phyloP scores from a whole-genome alignment of 805 yeast genomes.

The Ogataea degrootiae region DNA sequence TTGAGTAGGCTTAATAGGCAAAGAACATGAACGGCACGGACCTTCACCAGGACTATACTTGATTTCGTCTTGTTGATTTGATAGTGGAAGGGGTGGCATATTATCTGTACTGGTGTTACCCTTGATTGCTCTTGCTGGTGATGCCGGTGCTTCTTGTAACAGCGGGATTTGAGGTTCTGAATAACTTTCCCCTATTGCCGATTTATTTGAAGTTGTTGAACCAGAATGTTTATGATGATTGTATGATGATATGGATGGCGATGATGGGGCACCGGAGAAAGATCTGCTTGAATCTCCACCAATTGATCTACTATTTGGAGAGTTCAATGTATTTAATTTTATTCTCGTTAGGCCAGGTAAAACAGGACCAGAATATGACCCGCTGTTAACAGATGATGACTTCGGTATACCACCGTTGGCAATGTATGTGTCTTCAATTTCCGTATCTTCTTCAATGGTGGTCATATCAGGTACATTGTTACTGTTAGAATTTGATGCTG shows the following conservation, averaged over 20 bases:
- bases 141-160: neutral
- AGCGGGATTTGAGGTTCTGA: neutral
- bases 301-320: slow-evolving; percentile 6
- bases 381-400: neutral
- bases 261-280: no score
- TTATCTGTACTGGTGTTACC: neutral
- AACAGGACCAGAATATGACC: no score
- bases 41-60: slow-evolving; percentile 60
- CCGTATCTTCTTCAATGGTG: slow-evolving; percentile 32
- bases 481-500: neutral
- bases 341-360: slow-evolving; percentile 17
- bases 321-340: slow-evolving; percentile 15
- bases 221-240: no score
- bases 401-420: neutral
- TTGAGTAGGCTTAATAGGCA: slow-evolving; percentile 40
- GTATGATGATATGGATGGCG: no score
- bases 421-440: slow-evolving; percentile 20
- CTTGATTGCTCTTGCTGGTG: neutral
- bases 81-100: neutral
- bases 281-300: no score
- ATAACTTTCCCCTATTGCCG: no score
- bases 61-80: neutral
- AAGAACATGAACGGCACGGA: slow-evolving; percentile 73
- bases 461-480: slow-evolving; percentile 25
- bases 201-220: no score